Percentiles rank a stretch among this genome's conserved stretches.
Evolutionary conservation across 2,329 filamentous ascomycete species (phyloP).

Genomic region (Cercospora sp.): DNA sequence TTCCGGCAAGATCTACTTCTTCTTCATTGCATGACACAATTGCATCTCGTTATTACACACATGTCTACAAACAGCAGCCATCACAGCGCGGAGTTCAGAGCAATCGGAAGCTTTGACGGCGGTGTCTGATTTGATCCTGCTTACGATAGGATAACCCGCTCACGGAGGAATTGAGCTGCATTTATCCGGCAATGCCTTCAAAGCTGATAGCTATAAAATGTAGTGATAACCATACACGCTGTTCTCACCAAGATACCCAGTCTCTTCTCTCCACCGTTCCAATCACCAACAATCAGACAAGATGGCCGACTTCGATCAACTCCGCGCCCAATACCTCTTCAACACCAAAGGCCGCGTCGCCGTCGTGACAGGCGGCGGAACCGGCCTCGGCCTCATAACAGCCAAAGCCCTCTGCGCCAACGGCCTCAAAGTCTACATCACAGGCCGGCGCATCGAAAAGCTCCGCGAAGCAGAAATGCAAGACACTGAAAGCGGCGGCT

Average conservation of each 20-base stretch:
- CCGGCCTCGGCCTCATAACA: conserved; percentile 51
- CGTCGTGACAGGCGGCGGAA: conserved; percentile 49
- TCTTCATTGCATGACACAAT: background rate
- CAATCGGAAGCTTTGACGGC: background rate
- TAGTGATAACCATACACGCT: background rate
- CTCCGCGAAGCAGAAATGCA: conserved; percentile 44
- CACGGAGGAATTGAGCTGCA: background rate
- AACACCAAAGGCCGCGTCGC: conserved; percentile 44
- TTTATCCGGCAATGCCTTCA: background rate
- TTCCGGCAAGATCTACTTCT: background rate
- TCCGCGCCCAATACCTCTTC: conserved; percentile 38
- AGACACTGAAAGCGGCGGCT: conserved; percentile 65
- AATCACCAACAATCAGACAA: background rate
- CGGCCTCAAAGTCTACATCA: conserved; percentile 52
- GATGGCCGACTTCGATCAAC: conserved; percentile 31
- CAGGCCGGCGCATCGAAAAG: conserved; percentile 48
- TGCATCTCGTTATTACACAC: background rate
- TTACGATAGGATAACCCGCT: background rate
- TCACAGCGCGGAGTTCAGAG: background rate
- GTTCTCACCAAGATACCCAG: background rate
- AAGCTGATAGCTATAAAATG: background rate
- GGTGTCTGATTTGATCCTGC: background rate
- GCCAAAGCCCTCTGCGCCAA: conserved; percentile 50
- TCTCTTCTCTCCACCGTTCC: background rate
- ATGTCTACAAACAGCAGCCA: background rate